phyloP scores from a whole-genome alignment of 305 asterid species.

The Solanum hybrid region DNA sequence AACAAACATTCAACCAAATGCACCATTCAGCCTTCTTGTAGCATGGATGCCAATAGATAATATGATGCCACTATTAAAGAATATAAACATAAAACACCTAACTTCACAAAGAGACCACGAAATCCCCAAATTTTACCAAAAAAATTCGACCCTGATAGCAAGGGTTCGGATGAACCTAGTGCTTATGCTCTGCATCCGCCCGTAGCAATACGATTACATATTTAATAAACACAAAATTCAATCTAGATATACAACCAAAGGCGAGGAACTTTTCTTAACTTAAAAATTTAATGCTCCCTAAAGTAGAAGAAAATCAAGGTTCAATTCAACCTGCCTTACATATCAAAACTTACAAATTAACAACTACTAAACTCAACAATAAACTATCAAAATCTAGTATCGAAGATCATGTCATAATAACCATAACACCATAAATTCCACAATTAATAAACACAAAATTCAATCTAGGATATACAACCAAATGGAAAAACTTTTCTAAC shows the following conservation, averaged over 20 bases:
- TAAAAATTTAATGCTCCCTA: background rate
- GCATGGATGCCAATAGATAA: background rate
- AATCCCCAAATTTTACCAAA: background rate
- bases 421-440: background rate
- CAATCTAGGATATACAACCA: background rate
- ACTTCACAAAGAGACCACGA: background rate
- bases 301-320: background rate
- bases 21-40: background rate
- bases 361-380: background rate
- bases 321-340: background rate
- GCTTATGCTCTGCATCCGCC: background rate
- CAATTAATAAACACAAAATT: background rate
- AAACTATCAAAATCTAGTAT: background rate
- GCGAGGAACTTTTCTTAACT: background rate
- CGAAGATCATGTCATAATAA: background rate
- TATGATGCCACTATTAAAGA: background rate
- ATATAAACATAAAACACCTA: background rate
- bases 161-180: background rate
- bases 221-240: background rate
- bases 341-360: background rate
- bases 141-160: background rate
- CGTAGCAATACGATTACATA: background rate
- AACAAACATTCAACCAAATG: background rate
- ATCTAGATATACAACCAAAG: background rate
- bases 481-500: background rate